These are phyloP conservation scores for Polyplosphaeria fusca DNA, from an alignment of 495 filamentous ascomycete species.

Conservation along the genomic window DNA sequence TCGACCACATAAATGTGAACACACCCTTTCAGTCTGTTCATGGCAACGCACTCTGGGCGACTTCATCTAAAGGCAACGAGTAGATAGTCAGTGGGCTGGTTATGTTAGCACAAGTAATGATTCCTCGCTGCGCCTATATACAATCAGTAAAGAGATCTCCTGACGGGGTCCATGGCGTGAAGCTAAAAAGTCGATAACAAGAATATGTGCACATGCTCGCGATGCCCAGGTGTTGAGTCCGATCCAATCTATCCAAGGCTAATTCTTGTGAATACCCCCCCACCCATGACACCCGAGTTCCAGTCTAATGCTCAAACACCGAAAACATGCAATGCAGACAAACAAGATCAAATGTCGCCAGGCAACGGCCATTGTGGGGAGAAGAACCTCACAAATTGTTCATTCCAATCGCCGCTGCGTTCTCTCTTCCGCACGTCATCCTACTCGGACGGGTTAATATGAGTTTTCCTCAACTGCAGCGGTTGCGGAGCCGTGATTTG, in stretches of 20 bases:
- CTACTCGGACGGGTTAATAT: constrained; percentile 30
- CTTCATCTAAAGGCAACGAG: no score
- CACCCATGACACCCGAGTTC: background rate
- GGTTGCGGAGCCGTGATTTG: constrained; percentile 16
- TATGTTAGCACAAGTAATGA: no score
- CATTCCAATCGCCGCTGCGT: background rate
- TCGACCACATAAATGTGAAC: no score
- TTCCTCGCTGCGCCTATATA: no score
- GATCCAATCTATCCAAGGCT: background rate
- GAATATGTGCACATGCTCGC: no score
- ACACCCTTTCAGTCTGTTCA: no score
- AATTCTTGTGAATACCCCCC: background rate
- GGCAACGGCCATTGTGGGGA: background rate
- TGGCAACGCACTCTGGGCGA: no score
- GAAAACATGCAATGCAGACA: background rate
- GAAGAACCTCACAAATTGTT: background rate
- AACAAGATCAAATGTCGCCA: background rate
- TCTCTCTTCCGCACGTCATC: background rate
- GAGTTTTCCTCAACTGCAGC: constrained; percentile 20
- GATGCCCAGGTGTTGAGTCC: background rate
- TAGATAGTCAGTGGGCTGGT: no score
- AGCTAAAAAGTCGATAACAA: no score
- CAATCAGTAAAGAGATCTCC: no score
- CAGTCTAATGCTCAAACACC: background rate
- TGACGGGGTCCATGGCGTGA: no score